phyloP scores from a whole-genome alignment of 139 green algal genomes.

The Yamagishiella unicocca region DNA sequence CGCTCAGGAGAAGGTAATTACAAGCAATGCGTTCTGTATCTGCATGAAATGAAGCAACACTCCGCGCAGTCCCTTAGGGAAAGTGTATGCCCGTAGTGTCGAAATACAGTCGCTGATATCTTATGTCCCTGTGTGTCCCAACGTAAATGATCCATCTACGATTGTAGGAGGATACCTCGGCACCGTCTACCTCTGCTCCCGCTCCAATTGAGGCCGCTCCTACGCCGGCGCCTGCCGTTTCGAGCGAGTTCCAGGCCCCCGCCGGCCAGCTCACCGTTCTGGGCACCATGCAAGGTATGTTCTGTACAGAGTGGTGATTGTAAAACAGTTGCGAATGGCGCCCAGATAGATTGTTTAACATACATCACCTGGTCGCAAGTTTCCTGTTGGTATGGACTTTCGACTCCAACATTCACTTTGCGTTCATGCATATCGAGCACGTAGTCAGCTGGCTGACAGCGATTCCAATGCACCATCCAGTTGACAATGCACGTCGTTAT shows the following conservation, averaged over 20 bases:
- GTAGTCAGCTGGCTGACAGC: too few relatives aligned
- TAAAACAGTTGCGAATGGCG: too few relatives aligned
- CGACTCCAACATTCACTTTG: too few relatives aligned
- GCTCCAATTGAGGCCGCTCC: neutral
- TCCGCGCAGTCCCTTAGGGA: neutral
- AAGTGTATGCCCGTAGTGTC: too few relatives aligned
- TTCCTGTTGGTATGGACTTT: too few relatives aligned
- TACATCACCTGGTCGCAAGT: too few relatives aligned
- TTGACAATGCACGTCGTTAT: neutral
- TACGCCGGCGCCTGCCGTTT: neutral
- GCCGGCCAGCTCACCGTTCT: neutral
- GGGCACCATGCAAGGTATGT: slow-evolving; percentile 4
- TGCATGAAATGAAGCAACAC: neutral
- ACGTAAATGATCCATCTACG: neutral
- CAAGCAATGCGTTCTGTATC: neutral
- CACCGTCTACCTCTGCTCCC: neutral
- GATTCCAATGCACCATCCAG: neutral
- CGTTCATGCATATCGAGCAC: too few relatives aligned
- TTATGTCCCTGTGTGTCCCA: neutral
- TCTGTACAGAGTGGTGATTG: neutral
- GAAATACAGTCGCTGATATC: neutral
- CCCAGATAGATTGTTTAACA: too few relatives aligned
- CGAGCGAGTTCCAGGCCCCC: neutral
- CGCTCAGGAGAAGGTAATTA: neutral
- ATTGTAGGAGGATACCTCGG: neutral